A percentile compares a stretch with the other conserved stretches of the same genome.
phyloP scores from a whole-genome alignment of 2,329 filamentous ascomycete genomes.

The Aspergillus puulaauensis region DNA sequence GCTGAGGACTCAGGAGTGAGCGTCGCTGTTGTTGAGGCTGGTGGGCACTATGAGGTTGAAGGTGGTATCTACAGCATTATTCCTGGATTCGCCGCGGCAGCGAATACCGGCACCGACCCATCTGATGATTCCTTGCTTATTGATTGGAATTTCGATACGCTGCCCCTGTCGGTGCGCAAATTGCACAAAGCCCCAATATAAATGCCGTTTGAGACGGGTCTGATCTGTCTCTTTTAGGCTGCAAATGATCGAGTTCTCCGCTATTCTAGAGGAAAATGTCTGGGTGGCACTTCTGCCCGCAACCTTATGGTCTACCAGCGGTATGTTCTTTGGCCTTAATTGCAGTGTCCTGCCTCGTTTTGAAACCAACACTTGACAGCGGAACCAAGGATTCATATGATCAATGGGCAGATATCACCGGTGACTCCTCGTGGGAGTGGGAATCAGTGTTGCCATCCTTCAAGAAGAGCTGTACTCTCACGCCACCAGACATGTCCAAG shows the following conservation, averaged over 20 bases:
- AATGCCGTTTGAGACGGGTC: neutral
- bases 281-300: slow-evolving; percentile 17
- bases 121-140: slow-evolving; percentile 18
- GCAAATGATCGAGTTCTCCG: slow-evolving; percentile 13
- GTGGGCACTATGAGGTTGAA: slow-evolving; percentile 30
- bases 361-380: slow-evolving; percentile 4
- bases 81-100: slow-evolving; percentile 18
- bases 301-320: slow-evolving; percentile 29
- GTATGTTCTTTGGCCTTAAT: slow-evolving; percentile 18
- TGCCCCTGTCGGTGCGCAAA: slow-evolving; percentile 16
- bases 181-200: neutral
- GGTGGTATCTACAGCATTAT: slow-evolving; percentile 27
- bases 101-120: slow-evolving; percentile 22
- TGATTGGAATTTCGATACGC: slow-evolving; percentile 26
- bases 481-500: slow-evolving; percentile 1
- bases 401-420: slow-evolving; percentile 35
- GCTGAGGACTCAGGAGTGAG: neutral
- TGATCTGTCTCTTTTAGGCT: neutral
- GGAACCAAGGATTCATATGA: slow-evolving; percentile 29
- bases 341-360: slow-evolving; percentile 1
- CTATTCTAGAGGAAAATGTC: slow-evolving; percentile 23
- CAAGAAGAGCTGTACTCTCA: slow-evolving; percentile 8
- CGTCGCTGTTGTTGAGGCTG: slow-evolving; percentile 32
- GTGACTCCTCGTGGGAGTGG: slow-evolving; percentile 18
- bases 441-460: slow-evolving; percentile 10